Conservation (phyloP, 805 yeast species). For the Pichia scutulata region DNA sequence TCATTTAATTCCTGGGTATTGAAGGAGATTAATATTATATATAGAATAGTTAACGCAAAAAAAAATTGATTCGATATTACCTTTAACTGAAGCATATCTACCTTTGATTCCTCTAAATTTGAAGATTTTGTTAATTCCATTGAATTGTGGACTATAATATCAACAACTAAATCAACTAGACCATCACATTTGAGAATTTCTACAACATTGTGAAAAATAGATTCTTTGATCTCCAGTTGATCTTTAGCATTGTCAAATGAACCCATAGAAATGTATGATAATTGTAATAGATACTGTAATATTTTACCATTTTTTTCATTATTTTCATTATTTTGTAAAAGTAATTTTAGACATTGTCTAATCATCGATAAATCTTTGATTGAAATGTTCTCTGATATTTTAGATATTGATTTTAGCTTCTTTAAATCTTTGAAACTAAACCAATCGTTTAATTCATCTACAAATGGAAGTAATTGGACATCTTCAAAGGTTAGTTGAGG, state of each 20-base stretch:
- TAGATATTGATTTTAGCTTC: constrained; percentile 14
- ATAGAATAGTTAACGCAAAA: constrained; percentile 24
- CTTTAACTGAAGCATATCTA: constrained; percentile 7
- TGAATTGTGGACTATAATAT: constrained; percentile 8
- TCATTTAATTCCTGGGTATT: constrained; percentile 9
- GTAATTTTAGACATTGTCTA: not conserved
- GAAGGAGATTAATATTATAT: constrained; percentile 14
- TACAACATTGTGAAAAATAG: constrained; percentile 20
- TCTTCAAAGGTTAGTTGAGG: constrained; percentile 40
- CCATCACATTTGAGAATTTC: constrained; percentile 15
- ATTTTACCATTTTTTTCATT: not conserved
- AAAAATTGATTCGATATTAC: constrained; percentile 23
- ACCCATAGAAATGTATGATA: constrained; percentile 10
- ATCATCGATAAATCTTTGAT: not conserved
- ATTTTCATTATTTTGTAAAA: not conserved
- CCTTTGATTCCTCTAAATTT: constrained; percentile 13
- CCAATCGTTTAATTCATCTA: constrained; percentile 36
- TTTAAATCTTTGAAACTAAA: constrained; percentile 27
- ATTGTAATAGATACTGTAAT: constrained; percentile 1
- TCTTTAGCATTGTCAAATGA: constrained; percentile 5
- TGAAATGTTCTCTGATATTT: constrained; percentile 1
- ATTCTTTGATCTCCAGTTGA: constrained; percentile 16
- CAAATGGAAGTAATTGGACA: constrained; percentile 29
- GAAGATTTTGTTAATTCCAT: constrained; percentile 15
- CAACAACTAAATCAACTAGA: constrained; percentile 10